A percentile compares a stretch with the other conserved stretches of the same genome.
These are phyloP conservation scores for Ocimum tenuiflorum DNA, from an alignment of 257 asterid genomes.

Conservation along the genomic window DNA sequence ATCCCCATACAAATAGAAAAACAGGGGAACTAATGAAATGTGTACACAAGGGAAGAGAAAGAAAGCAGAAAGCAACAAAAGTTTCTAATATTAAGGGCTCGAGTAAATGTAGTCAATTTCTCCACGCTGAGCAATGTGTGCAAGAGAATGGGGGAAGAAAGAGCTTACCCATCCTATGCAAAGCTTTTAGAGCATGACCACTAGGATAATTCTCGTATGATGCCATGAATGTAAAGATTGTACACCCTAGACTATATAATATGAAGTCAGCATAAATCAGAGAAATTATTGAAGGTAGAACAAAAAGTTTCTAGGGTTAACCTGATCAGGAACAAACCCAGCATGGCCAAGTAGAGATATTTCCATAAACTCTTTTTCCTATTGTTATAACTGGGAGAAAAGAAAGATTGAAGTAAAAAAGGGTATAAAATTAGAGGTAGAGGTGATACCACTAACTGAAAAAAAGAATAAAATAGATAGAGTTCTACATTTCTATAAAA, in stretches of 20 bases:
- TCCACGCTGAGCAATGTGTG: not conserved
- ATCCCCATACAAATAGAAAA: not conserved
- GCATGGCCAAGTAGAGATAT: conserved; percentile 54
- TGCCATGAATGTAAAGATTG: conserved; percentile 62
- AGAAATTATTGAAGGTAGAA: conserved; percentile 5
- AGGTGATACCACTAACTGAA: not conserved
- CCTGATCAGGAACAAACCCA: conserved; percentile 75
- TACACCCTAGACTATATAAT: conserved; percentile 79
- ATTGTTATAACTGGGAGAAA: conserved; percentile 72
- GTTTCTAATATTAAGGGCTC: not conserved
- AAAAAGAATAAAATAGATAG: too few species aligned
- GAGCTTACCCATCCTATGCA: conserved; percentile 67
- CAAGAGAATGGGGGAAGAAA: conserved; percentile 17
- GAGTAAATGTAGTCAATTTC: not conserved
- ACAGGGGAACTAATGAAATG: not conserved
- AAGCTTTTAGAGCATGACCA: conserved; percentile 62
- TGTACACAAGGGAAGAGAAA: not conserved
- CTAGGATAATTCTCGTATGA: conserved; percentile 93
- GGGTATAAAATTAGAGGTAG: not conserved
- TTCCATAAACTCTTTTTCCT: conserved; percentile 79
- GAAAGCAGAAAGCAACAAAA: not conserved
- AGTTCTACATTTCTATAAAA: too few species aligned
- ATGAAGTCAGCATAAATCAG: conserved; percentile 33
- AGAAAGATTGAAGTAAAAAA: not conserved
- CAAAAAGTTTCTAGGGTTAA: conserved; percentile 26